phyloP scores from a whole-genome alignment of 495 filamentous ascomycete genomes.

The Ramalina intermedia region DNA sequence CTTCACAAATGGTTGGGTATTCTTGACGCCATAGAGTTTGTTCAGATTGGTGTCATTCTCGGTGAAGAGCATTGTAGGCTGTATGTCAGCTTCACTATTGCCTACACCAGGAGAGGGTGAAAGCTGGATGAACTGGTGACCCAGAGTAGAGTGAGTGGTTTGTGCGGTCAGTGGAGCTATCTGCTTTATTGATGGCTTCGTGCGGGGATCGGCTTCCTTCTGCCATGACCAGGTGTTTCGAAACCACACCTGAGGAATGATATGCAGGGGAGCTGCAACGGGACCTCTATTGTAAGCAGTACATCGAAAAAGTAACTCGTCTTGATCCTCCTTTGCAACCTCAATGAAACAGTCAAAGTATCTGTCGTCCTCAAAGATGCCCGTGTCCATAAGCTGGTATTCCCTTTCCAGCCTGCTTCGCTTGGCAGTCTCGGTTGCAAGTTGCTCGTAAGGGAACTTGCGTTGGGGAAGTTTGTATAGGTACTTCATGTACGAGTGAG shows the following conservation, averaged over 20 bases:
- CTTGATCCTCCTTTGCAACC: constrained; percentile 79
- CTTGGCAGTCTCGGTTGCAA: constrained; percentile 68
- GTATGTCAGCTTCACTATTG: constrained; percentile 60
- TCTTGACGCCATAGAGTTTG: constrained; percentile 58
- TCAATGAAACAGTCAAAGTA: constrained; percentile 99
- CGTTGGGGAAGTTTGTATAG: constrained; percentile 94
- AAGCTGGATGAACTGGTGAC: constrained; percentile 69
- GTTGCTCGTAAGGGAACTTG: constrained; percentile 79
- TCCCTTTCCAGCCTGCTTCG: constrained; percentile 63
- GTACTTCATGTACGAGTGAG: constrained; percentile 97
- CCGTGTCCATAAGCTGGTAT: constrained; percentile 85
- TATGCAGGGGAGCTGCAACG: constrained; percentile 79
- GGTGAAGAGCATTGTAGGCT: constrained; percentile 75
- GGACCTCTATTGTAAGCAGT: constrained; percentile 93
- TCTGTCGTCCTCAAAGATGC: constrained; percentile 75
- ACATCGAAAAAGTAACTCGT: constrained; percentile 85
- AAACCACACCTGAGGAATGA: constrained; percentile 92
- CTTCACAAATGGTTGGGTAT: constrained; percentile 74
- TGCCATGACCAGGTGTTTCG: constrained; percentile 95
- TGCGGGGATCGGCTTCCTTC: constrained; percentile 46
- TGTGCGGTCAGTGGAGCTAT: constrained; percentile 50
- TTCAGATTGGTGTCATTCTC: constrained; percentile 89
- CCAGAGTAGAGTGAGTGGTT: constrained; percentile 61
- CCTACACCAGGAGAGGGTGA: constrained; percentile 82
- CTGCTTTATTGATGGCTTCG: constrained; percentile 58